Evolutionary conservation across 2,329 filamentous ascomycete genomes (phyloP).

Genomic region (Alternaria atra): DNA sequence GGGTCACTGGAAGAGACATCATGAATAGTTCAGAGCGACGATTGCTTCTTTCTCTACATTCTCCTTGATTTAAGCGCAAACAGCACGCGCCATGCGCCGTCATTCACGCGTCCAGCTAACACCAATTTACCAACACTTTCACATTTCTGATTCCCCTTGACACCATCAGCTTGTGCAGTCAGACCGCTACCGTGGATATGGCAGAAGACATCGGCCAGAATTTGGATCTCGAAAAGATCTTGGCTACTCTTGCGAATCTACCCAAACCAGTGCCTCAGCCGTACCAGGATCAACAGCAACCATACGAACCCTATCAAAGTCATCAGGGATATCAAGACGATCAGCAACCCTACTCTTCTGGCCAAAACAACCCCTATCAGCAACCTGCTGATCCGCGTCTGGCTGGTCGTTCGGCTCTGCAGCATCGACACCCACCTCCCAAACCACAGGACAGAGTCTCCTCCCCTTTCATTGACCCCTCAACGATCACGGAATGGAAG

Average conservation of each 20-base stretch:
- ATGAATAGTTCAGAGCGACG: not conserved
- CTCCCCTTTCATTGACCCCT: constrained; percentile 53
- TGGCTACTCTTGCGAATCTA: constrained; percentile 46
- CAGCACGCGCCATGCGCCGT: constrained; percentile 22
- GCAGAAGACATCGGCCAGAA: constrained; percentile 34
- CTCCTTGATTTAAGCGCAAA: constrained; percentile 15
- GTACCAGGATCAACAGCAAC: constrained; percentile 23
- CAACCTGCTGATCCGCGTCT: constrained; percentile 35
- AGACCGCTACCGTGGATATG: constrained; percentile 35
- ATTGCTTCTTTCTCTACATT: constrained; percentile 14
- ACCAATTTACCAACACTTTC: constrained; percentile 1
- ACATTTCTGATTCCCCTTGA: not conserved
- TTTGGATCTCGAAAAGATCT: constrained; percentile 47
- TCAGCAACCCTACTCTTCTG: constrained; percentile 5
- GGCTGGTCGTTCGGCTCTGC: constrained; percentile 22
- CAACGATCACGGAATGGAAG: constrained; percentile 60
- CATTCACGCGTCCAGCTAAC: not conserved
- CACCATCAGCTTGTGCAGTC: not conserved
- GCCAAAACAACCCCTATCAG: constrained; percentile 13
- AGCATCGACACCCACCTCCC: constrained; percentile 23
- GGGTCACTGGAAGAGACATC: not conserved
- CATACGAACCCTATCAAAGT: constrained; percentile 8
- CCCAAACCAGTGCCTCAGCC: constrained; percentile 26
- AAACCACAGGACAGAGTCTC: constrained; percentile 28
- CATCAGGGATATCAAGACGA: constrained; percentile 11